Conservation (phyloP, 352 stramenopile species). For the Globisporangium takayamanum region DNA sequence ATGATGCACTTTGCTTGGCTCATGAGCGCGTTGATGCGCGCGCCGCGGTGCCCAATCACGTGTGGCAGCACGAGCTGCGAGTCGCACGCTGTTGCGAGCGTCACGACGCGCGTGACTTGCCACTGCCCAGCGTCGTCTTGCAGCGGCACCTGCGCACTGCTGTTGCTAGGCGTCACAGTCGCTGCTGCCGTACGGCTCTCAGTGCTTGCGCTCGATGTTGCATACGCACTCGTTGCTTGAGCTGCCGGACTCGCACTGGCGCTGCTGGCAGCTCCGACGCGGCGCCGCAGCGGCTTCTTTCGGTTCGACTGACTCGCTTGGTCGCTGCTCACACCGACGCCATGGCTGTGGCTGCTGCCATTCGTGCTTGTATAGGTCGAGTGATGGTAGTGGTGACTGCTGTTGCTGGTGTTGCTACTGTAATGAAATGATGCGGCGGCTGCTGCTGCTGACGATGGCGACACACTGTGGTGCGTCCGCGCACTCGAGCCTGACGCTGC, state of each 20-base stretch:
- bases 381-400: background rate
- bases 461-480: slow-evolving; percentile 1
- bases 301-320: slow-evolving; percentile 1
- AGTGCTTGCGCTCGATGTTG: no score
- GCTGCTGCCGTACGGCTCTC: no score
- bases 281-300: slow-evolving; percentile 12
- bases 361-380: background rate
- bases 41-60: slow-evolving; percentile 37
- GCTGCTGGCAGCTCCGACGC: background rate
- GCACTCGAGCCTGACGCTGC: background rate
- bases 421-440: background rate
- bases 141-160: background rate
- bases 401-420: slow-evolving; percentile 1
- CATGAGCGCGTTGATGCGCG: slow-evolving; percentile 59
- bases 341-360: background rate
- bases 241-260: background rate
- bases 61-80: slow-evolving; percentile 34
- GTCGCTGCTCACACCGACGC: background rate
- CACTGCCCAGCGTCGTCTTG: slow-evolving; percentile 4
- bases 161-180: background rate
- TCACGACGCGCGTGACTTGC: slow-evolving; percentile 24
- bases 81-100: slow-evolving; percentile 37
- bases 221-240: no score
- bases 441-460: background rate
- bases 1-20: slow-evolving; percentile 50